Evolutionary conservation across 2,329 filamentous ascomycete species (phyloP), one percentile per base, ranked within the genome.

Genomic region (Thermochaetoides dissita): DNA sequence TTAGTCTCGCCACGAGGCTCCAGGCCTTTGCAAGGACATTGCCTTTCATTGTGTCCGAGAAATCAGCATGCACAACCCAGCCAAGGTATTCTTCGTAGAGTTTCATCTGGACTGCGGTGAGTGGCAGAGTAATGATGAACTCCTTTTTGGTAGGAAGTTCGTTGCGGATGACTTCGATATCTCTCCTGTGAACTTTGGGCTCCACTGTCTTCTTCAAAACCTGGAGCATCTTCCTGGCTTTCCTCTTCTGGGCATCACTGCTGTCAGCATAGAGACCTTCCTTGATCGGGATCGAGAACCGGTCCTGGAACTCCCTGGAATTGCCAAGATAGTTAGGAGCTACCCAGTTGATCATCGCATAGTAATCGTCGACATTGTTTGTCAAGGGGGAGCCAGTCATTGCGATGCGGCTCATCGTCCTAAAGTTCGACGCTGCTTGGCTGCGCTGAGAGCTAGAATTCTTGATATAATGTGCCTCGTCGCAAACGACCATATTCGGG

Each of bases 341-440:
- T 39, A 91, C 77, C 85, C 86, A 94, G 48, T 88, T 74, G 44
- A 94, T 81, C 75, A 94, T 84, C n/a, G 78, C 65, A 55, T 80
- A 86, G 55, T 94, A 94, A 53, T 95, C 88, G 29, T 72, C 65
- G 0, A 94, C 76, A 40, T 85, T 83, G 55, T 94, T 95, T 5
- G 84, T 79, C 40, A 95, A 65, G 1, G 88, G 88, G 0, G 87
- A 89, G 1, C 87, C 88, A 1, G 87, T 94, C 47, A 95, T 66
- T 6, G 86, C 88, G 49, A 95, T 83, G 8, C 87, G 77, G 46
- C 71, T 79, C 41, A 65, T 73, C 0, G 86, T 83, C 46, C 58
- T 67, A 55, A 95, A 81, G 8, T 64, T 58, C 2, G 64, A 63
- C 12, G 79, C 74, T 6, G 72, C 67, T 33, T 59, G 49, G 36